phyloP scores from a whole-genome alignment of 805 yeast genomes.

The Lipomyces mesembrius region DNA sequence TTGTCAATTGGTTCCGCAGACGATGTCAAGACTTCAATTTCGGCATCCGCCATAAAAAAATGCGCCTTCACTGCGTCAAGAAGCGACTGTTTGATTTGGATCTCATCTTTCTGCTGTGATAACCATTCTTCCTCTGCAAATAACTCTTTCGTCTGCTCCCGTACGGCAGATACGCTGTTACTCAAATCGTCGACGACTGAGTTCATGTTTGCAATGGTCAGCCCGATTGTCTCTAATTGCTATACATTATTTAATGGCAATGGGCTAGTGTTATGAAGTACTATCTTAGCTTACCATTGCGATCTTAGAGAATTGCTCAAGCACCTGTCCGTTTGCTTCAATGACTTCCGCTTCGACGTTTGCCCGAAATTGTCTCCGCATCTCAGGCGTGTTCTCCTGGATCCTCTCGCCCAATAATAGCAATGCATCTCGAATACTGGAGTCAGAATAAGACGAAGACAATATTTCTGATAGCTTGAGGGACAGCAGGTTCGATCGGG shows the following conservation, averaged over 20 bases:
- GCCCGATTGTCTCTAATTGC: slow-evolving; percentile 39
- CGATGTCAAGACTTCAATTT: slow-evolving; percentile 59
- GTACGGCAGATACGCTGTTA: slow-evolving; percentile 19
- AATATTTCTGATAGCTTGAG: slow-evolving; percentile 39
- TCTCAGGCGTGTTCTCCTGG: slow-evolving; percentile 43
- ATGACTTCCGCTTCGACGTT: slow-evolving; percentile 46
- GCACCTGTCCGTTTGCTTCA: slow-evolving; percentile 42
- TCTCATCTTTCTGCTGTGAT: slow-evolving; percentile 35
- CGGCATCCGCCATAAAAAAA: slow-evolving; percentile 73
- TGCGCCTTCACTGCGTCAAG: slow-evolving; percentile 52
- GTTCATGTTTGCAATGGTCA: slow-evolving; percentile 38
- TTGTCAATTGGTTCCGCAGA: slow-evolving; percentile 47
- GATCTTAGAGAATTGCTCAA: slow-evolving; percentile 46
- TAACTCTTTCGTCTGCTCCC: slow-evolving; percentile 38
- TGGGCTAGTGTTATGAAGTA: not conserved
- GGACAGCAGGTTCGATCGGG: slow-evolving; percentile 32
- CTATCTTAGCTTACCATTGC: slow-evolving; percentile 34
- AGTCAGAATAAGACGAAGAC: slow-evolving; percentile 46
- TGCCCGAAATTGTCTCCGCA: slow-evolving; percentile 44
- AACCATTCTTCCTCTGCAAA: slow-evolving; percentile 29
- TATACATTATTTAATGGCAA: slow-evolving; percentile 26
- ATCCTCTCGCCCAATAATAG: slow-evolving; percentile 42
- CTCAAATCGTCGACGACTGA: slow-evolving; percentile 41
- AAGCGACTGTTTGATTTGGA: slow-evolving; percentile 40
- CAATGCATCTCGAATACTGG: slow-evolving; percentile 44